Percentiles rank a stretch among this genome's conserved stretches.
phyloP scores from a whole-genome alignment of 1,284 basidiomycete genomes.

The Puccinia coronata region DNA sequence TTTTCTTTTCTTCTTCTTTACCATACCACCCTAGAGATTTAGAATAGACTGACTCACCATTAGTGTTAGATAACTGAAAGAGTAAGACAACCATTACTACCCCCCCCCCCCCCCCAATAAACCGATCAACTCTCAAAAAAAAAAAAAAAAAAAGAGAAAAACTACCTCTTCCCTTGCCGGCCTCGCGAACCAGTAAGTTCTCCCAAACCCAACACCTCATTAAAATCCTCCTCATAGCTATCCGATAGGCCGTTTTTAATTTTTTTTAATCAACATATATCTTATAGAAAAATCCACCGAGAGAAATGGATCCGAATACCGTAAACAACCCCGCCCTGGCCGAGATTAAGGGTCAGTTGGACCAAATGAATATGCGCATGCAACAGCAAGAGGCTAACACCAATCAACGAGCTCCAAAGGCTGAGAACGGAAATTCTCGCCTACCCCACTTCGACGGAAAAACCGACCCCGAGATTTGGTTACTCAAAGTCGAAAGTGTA shows the following conservation, averaged over 20 bases:
- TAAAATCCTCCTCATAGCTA: not conserved
- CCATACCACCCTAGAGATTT: not conserved
- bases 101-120: no score
- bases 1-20: not conserved
- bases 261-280: not conserved
- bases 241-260: not conserved
- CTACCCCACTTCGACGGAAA: not conserved
- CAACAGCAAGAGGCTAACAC: not conserved
- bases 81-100: not conserved
- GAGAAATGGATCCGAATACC: not conserved
- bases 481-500: not conserved
- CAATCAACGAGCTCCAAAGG: not conserved
- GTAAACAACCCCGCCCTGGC: not conserved
- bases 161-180: not conserved
- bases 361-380: not conserved
- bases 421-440: not conserved
- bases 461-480: slow-evolving; percentile 13
- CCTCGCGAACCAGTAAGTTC: not conserved
- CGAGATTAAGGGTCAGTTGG: not conserved
- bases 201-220: not conserved
- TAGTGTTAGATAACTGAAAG: not conserved
- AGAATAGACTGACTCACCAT: not conserved
- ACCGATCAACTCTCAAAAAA: no score
- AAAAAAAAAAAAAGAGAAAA: not conserved
- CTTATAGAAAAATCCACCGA: not conserved